Evolutionary conservation across 257 asterid genomes (phyloP).

Genomic region (Fraxinus pennsylvanica): DNA sequence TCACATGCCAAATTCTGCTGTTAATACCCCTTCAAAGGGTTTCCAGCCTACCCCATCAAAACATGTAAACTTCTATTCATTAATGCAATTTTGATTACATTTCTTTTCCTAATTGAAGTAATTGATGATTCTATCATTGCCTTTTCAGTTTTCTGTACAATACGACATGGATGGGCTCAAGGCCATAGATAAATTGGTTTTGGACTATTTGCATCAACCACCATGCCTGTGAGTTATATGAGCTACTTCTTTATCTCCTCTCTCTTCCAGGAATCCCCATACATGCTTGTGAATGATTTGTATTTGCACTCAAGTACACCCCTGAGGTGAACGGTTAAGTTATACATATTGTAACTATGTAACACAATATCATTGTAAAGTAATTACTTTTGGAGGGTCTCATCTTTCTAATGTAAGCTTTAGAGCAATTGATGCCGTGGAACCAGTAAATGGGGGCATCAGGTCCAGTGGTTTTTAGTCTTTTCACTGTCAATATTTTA

Average conservation of each 20-base stretch:
- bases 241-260: conserved; percentile 15
- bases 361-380: neutral
- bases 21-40: conserved; percentile 64
- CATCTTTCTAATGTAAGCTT: neutral
- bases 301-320: neutral
- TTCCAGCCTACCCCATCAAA: conserved; percentile 54
- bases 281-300: conserved; percentile 16
- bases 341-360: neutral
- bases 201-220: conserved; percentile 68
- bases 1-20: conserved; percentile 48
- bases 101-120: conserved; percentile 13
- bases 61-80: conserved; percentile 28
- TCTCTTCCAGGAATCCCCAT: conserved; percentile 17
- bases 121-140: conserved; percentile 18
- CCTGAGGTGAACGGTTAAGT: neutral
- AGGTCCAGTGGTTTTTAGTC: neutral
- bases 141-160: conserved; percentile 59
- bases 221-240: conserved; percentile 58
- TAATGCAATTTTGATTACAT: neutral
- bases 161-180: conserved; percentile 41
- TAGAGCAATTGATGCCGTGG: neutral
- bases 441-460: neutral
- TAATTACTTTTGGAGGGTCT: neutral
- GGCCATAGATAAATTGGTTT: conserved; percentile 45
- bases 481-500: neutral